Base-by-base conservation (phyloP, 2,329 filamentous ascomycete genomes). In the Fusarium oligoseptatum region DNA sequence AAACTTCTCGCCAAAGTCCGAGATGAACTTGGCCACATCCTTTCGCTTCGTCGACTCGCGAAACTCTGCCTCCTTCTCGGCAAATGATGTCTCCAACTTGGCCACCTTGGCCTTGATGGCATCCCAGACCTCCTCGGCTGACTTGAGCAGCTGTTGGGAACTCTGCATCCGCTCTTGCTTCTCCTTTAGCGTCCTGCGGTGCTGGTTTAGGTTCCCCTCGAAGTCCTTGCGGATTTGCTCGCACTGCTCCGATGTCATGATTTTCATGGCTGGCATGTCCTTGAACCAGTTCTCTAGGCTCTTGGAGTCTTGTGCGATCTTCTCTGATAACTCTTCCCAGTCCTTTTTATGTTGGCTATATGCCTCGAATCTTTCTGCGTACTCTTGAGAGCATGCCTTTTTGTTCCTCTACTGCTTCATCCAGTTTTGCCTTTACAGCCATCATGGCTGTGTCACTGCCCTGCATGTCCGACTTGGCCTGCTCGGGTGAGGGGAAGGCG, bases 1-100 rank as follows among this genome's bases (percentile, higher is more conserved):
- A 2, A 22, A 5, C 20, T 41, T 22, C 4, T 14, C 17, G 3
- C 4, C 17, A 24, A 37, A 43, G 29, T 63, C 43, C 3, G 9
- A 2, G 17, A 66, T 29, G 0, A 17, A 11, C 2, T 11, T 29
- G n/a, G 45, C 60, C n/a, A 60, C 10, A 11, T 43, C 56, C 9
- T 56, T 50, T 2, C n/a, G 10, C 37, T 48, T 15, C 32, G 24
- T 29, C 17, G 48, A 48, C 11, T 34, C 8, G 2, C 9, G 34
- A 15, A 32, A 52, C 24, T 48, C 20, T 5, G 41, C 17, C 36
- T 60, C 48, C 11, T 39, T 14, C n/a, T 27, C 10, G 10, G 4
- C 4, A 4, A 27, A 22, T 36, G n/a, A 12, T 0, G 14, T 11
- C 15, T 17, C 2, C 6, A 14, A 29, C 2, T 14, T 4, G 1